These are phyloP conservation scores for Sophora flavescens DNA, from an alignment of 306 rosid genomes.

Conservation along the genomic window DNA sequence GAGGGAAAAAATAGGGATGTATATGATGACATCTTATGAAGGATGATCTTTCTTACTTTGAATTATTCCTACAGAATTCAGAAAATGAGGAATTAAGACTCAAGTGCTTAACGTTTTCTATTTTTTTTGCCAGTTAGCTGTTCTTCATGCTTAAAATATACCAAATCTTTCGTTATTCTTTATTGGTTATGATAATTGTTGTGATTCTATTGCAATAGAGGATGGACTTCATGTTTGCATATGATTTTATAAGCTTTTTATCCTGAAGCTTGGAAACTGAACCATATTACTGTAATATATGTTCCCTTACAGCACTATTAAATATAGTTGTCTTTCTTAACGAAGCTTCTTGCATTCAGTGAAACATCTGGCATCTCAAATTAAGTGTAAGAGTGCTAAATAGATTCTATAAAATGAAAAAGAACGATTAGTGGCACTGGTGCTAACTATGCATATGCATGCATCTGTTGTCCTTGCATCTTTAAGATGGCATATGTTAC, in stretches of 20 bases:
- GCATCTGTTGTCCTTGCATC: background rate
- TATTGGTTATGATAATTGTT: conserved; percentile 22
- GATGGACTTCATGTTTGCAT: conserved; percentile 17
- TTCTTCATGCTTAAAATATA: background rate
- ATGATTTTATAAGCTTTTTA: conserved; percentile 1
- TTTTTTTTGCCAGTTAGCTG: background rate
- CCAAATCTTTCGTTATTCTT: background rate
- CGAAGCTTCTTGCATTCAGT: background rate
- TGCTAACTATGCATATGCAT: background rate
- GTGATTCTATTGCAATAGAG: conserved; percentile 10
- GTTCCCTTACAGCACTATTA: background rate
- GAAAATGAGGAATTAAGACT: conserved; percentile 4
- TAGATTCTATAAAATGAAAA: background rate
- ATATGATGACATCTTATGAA: background rate
- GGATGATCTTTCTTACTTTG: background rate
- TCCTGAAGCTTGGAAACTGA: background rate
- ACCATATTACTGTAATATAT: background rate
- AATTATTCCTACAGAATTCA: conserved; percentile 1
- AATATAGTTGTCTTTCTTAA: conserved; percentile 22
- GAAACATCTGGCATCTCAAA: background rate
- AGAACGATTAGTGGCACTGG: background rate
- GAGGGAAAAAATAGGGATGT: background rate
- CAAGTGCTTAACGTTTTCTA: conserved; percentile 28
- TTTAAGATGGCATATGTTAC: background rate
- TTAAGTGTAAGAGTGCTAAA: background rate